These are phyloP conservation scores for Pyrenula aspistea DNA, from an alignment of 495 filamentous ascomycete genomes.

Conservation along the genomic window DNA sequence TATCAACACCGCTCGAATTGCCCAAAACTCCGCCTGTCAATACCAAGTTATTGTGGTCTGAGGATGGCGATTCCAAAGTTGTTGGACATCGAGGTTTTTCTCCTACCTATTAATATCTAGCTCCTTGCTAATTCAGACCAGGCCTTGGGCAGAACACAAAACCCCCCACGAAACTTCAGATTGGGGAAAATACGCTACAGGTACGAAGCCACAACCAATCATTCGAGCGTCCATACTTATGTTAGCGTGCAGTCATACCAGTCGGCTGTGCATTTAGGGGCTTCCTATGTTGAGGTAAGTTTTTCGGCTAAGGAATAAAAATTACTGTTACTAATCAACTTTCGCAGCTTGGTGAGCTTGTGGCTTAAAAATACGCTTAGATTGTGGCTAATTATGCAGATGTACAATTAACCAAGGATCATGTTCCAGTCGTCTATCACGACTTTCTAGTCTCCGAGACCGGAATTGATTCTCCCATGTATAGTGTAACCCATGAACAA, in stretches of 20 bases:
- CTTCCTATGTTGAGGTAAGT: constrained; percentile 24
- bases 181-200: constrained; percentile 25
- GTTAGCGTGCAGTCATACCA: constrained; percentile 25
- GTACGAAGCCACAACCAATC: constrained; percentile 4
- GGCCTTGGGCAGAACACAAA: constrained; percentile 17
- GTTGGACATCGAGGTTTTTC: too few relatives aligned
- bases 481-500: constrained; percentile 24
- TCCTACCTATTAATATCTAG: too few relatives aligned
- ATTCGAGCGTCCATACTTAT: too few relatives aligned
- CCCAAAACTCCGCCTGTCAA: too few relatives aligned
- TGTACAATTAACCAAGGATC: constrained; percentile 28
- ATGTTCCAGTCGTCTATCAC: constrained; percentile 25
- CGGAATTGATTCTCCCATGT: constrained; percentile 24
- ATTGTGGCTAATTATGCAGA: constrained; percentile 17
- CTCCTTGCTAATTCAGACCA: too few relatives aligned
- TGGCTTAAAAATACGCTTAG: too few relatives aligned
- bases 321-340: constrained; percentile 3
- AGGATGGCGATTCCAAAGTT: too few relatives aligned
- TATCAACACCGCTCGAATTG: constrained; percentile 13
- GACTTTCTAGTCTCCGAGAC: constrained; percentile 27
- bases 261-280: constrained; percentile 17
- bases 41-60: too few relatives aligned
- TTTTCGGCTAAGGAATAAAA: background rate
- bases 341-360: too few relatives aligned
- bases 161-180: constrained; percentile 17